Evolutionary conservation across 495 filamentous ascomycete species (phyloP).

Genomic region (Penicillium soppii): DNA sequence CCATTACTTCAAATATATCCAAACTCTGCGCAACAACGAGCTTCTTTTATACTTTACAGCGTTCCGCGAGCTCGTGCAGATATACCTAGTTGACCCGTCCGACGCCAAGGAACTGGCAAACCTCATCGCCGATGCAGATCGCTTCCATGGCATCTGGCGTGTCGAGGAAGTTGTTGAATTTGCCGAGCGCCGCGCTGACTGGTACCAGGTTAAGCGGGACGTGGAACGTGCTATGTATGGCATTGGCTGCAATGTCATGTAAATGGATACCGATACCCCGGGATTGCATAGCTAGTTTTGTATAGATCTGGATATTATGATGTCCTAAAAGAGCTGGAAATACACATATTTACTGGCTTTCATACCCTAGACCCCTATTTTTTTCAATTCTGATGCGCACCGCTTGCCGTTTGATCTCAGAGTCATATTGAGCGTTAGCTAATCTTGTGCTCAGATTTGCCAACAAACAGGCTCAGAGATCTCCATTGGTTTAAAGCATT

Average conservation of each 20-base stretch:
- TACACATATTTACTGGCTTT: no score
- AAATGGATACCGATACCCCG: slow-evolving; percentile 29
- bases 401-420: background rate
- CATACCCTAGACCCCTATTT: background rate
- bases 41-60: slow-evolving; percentile 88
- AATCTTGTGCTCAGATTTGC: no score
- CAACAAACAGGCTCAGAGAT: no score
- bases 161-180: slow-evolving; percentile 98
- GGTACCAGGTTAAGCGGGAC: slow-evolving; percentile 80
- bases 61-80: slow-evolving; percentile 87
- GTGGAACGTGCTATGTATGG: slow-evolving; percentile 99
- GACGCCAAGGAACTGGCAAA: slow-evolving; percentile 94
- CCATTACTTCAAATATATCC: slow-evolving; percentile 82
- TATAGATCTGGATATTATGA: slow-evolving; percentile 13
- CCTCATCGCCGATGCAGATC: slow-evolving; percentile 87
- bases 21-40: slow-evolving; percentile 75
- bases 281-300: slow-evolving; percentile 26
- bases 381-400: no score
- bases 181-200: slow-evolving; percentile 90
- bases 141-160: slow-evolving; percentile 88
- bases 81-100: slow-evolving; percentile 84
- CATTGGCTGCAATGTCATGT: slow-evolving; percentile 87
- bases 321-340: no score
- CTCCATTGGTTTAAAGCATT: no score
- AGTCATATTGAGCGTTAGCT: no score